Conservation (phyloP, 129 eudicot species). For the Oenanthe sinensis region DNA sequence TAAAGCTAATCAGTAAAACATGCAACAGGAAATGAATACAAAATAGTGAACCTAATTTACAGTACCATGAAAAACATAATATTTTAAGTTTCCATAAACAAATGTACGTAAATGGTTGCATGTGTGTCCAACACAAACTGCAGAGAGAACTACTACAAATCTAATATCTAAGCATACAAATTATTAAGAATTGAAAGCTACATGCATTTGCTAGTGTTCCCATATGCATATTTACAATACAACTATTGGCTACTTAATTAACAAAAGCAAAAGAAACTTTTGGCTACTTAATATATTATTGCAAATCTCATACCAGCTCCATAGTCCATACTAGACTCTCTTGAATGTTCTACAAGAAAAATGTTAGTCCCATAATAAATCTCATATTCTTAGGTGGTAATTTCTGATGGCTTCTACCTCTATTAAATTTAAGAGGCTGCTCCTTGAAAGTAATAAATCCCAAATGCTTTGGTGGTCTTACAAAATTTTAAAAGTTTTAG, state of each 20-base stretch:
- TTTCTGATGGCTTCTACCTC: no score
- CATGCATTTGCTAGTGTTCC: background rate
- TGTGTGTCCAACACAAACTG: background rate
- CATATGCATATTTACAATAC: background rate
- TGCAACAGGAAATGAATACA: background rate
- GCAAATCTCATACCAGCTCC: background rate
- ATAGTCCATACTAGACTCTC: no score
- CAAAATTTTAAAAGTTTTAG: no score
- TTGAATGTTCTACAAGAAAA: no score
- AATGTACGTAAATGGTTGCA: background rate
- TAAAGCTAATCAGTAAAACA: background rate
- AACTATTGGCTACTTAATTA: background rate
- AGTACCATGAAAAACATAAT: background rate
- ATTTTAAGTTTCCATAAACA: background rate
- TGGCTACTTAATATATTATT: no score
- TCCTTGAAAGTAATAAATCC: no score
- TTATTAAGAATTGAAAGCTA: background rate
- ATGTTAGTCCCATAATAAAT: no score
- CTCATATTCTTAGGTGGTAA: no score
- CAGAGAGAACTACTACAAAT: background rate
- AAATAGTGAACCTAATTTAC: background rate
- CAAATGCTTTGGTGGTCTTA: no score
- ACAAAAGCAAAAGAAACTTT: no score
- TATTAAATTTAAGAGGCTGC: no score
- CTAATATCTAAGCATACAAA: background rate